Conservation (phyloP, 768 basidiomycete genomes). For the Russula vinacea region DNA sequence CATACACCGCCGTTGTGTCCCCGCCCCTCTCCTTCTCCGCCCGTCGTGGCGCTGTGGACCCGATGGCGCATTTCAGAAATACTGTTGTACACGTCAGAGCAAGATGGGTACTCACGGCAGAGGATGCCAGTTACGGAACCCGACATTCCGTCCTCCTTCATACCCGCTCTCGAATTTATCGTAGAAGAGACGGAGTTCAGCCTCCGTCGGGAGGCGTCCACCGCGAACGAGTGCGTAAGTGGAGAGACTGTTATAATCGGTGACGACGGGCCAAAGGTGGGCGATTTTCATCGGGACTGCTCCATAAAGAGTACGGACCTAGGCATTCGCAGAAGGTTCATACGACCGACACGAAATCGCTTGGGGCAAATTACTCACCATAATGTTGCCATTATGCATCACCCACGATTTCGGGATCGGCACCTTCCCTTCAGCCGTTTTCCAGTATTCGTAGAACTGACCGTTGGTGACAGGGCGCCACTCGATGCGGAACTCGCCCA, state of each 20-base stretch:
- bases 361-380: slow-evolving; percentile 39
- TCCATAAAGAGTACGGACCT: slow-evolving; percentile 87
- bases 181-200: slow-evolving; percentile 78
- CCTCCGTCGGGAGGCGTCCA: slow-evolving; percentile 90
- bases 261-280: slow-evolving; percentile 80
- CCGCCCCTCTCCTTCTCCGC: slow-evolving; percentile 49
- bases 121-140: slow-evolving; percentile 93
- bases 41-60: slow-evolving; percentile 61
- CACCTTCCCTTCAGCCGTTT: slow-evolving; percentile 45
- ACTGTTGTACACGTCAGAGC: not conserved
- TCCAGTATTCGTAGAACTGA: slow-evolving; percentile 72
- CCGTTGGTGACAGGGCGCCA: slow-evolving; percentile 88
- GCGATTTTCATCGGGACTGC: slow-evolving; percentile 75
- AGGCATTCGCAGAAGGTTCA: not conserved
- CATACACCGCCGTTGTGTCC: slow-evolving; percentile 94
- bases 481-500: slow-evolving; percentile 71
- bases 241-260: slow-evolving; percentile 73
- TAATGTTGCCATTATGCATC: slow-evolving; percentile 46
- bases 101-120: slow-evolving; percentile 59
- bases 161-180: slow-evolving; percentile 71
- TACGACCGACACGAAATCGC: not conserved
- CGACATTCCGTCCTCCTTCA: slow-evolving; percentile 76
- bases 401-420: slow-evolving; percentile 75
- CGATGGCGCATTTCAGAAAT: slow-evolving; percentile 12
- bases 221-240: slow-evolving; percentile 82